A percentile compares a stretch with the other conserved stretches of the same genome.
Conservation (phyloP, 2,329 filamentous ascomycete species). For the Fusarium buharicum region DNA sequence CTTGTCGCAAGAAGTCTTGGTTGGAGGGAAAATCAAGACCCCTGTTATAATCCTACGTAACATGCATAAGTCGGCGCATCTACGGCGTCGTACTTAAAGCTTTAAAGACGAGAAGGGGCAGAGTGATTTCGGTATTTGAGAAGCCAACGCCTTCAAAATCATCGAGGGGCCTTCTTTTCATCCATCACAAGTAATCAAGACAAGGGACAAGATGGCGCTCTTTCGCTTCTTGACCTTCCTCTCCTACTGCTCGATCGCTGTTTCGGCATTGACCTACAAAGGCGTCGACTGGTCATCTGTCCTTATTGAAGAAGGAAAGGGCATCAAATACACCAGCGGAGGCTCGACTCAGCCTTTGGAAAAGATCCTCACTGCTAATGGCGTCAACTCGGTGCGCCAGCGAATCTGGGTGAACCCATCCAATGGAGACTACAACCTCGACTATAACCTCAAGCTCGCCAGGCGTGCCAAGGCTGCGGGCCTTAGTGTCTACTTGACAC, state of each 20-base stretch:
- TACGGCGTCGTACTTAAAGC: not conserved
- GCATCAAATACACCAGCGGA: conserved; percentile 68
- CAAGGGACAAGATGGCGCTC: conserved; percentile 23
- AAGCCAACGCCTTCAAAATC: not conserved
- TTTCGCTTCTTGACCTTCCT: conserved; percentile 24
- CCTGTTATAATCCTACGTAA: not conserved
- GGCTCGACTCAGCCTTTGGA: conserved; percentile 68
- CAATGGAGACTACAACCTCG: conserved; percentile 72
- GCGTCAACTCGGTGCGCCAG: conserved; percentile 76
- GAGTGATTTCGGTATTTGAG: conserved; percentile 14
- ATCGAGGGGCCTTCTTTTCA: too few species aligned
- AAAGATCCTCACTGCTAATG: conserved; percentile 67
- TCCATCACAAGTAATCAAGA: not conserved
- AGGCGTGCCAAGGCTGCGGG: conserved; percentile 71
- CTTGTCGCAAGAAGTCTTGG: not conserved
- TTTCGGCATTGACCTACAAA: conserved; percentile 67
- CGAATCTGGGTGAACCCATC: conserved; percentile 76
- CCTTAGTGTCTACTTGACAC: conserved; percentile 68
- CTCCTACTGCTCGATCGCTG: conserved; percentile 36
- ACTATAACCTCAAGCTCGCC: conserved; percentile 76
- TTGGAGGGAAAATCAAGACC: conserved; percentile 25
- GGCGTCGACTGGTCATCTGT: conserved; percentile 79
- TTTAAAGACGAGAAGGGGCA: too few species aligned
- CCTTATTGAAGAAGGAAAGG: conserved; percentile 68
- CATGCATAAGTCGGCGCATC: conserved; percentile 3